Percentiles rank a stretch among this genome's conserved stretches.
These are phyloP conservation scores for Lagenidium sp. DNA, from an alignment of 352 stramenopile species.

Conservation along the genomic window DNA sequence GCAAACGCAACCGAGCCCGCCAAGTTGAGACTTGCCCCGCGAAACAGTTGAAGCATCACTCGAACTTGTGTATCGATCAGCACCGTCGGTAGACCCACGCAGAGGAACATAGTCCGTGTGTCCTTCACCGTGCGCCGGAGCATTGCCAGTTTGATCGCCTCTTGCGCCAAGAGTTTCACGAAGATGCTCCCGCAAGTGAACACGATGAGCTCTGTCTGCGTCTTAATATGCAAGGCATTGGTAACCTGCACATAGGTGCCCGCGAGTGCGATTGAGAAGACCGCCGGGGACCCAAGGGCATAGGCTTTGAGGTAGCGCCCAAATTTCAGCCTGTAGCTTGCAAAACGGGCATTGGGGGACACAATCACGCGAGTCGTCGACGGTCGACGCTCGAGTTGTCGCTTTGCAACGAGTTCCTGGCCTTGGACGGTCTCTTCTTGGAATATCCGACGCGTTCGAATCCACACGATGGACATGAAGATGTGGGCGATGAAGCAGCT, in stretches of 20 bases:
- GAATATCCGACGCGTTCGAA: slow-evolving; percentile 15
- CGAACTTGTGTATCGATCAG: slow-evolving; percentile 37
- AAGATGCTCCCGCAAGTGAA: slow-evolving; percentile 19
- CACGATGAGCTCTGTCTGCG: slow-evolving; percentile 6
- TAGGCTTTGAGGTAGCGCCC: not conserved
- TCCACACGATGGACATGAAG: slow-evolving; percentile 14
- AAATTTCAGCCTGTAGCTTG: too few species aligned
- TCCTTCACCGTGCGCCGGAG: slow-evolving; percentile 15
- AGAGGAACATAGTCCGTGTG: slow-evolving; percentile 27
- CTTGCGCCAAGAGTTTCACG: slow-evolving; percentile 25
- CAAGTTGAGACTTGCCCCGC: slow-evolving; percentile 14
- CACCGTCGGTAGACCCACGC: slow-evolving; percentile 25
- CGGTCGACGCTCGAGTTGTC: not conserved
- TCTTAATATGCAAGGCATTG: slow-evolving; percentile 10
- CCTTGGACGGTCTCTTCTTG: slow-evolving; percentile 8
- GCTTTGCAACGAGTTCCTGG: not conserved
- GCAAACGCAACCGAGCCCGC: slow-evolving; percentile 21
- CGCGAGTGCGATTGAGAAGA: slow-evolving; percentile 6
- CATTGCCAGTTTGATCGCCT: slow-evolving; percentile 16
- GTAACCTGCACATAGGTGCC: slow-evolving; percentile 20
- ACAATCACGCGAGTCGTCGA: not conserved
- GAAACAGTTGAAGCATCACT: slow-evolving; percentile 20
- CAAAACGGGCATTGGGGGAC: too few species aligned
- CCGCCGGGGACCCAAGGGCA: not conserved
- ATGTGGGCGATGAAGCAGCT: slow-evolving; percentile 9